These are phyloP conservation scores for Aspergillus novofumigatus DNA, from an alignment of 2,329 filamentous ascomycete species.

Conservation along the genomic window DNA sequence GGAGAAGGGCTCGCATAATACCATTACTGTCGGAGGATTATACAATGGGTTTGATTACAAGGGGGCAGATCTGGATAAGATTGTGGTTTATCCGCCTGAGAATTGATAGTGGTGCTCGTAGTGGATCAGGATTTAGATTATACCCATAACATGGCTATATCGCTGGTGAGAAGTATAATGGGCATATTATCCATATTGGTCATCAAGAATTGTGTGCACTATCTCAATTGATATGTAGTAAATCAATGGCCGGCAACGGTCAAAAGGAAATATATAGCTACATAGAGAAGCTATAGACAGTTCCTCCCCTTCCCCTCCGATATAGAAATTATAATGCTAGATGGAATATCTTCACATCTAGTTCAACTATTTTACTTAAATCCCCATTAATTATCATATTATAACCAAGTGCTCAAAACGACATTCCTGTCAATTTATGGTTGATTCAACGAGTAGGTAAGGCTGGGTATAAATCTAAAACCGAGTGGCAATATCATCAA, in stretches of 20 bases:
- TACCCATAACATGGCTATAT: too few relatives aligned
- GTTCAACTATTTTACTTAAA: not conserved
- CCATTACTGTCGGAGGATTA: slow-evolving; percentile 55
- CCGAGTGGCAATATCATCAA: not conserved
- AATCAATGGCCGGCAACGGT: fast-evolving
- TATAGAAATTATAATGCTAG: not conserved
- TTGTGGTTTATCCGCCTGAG: slow-evolving; percentile 59
- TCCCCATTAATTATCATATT: not conserved
- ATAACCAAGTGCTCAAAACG: not conserved
- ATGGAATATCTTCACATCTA: not conserved
- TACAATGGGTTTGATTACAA: slow-evolving; percentile 54
- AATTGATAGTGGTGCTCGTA: not conserved
- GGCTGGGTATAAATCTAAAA: not conserved
- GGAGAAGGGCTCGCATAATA: slow-evolving; percentile 49
- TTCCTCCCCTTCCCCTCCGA: too few relatives aligned
- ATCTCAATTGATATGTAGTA: not conserved
- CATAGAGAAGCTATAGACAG: too few relatives aligned
- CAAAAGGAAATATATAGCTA: not conserved
- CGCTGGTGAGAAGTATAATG: too few relatives aligned
- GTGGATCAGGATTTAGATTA: too few relatives aligned
- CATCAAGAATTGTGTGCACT: too few relatives aligned
- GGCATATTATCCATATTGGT: too few relatives aligned
- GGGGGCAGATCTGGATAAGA: slow-evolving; percentile 56
- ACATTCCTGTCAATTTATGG: not conserved
- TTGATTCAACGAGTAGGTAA: fast-evolving